These are phyloP conservation scores for Spathaspora hagerdaliae DNA, from an alignment of 805 yeast species.

Conservation along the genomic window DNA sequence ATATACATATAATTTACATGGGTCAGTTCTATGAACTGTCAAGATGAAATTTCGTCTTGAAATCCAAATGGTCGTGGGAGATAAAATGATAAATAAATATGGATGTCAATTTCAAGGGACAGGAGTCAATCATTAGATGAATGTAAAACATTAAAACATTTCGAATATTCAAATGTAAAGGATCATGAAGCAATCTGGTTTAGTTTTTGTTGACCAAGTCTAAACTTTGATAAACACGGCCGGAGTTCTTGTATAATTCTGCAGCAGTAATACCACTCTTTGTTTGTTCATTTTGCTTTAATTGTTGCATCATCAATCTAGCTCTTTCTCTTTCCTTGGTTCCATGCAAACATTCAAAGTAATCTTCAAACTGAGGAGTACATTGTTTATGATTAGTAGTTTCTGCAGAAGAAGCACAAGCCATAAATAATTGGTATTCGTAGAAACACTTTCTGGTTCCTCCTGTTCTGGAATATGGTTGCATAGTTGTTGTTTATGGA, in stretches of 20 bases:
- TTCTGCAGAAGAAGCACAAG: slow-evolving; percentile 44
- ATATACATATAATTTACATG: too few relatives aligned
- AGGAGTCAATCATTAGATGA: too few relatives aligned
- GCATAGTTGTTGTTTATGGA: slow-evolving; percentile 21
- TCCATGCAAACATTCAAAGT: slow-evolving; percentile 46
- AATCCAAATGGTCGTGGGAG: too few relatives aligned
- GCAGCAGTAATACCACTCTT: slow-evolving; percentile 39
- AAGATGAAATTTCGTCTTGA: too few relatives aligned
- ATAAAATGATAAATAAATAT: too few relatives aligned
- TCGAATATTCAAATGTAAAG: too few relatives aligned
- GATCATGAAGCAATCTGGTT: not conserved
- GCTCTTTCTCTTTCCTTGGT: slow-evolving; percentile 43
- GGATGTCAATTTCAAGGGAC: too few relatives aligned
- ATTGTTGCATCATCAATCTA: slow-evolving; percentile 42
- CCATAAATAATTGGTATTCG: slow-evolving; percentile 42
- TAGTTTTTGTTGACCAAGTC: slow-evolving; percentile 27
- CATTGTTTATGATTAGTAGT: slow-evolving; percentile 39
- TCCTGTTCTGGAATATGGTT: slow-evolving; percentile 45
- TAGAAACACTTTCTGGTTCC: slow-evolving; percentile 47
- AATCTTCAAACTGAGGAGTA: slow-evolving; percentile 42
- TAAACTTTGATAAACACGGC: slow-evolving; percentile 40
- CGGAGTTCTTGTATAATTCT: slow-evolving; percentile 41
- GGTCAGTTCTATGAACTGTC: too few relatives aligned
- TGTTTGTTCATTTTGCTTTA: slow-evolving; percentile 39
- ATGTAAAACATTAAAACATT: too few relatives aligned